Percentiles rank a stretch among this genome's conserved stretches.
Conservation (phyloP, 2,329 filamentous ascomycete species). For the Myriosclerotinia duriaeana region DNA sequence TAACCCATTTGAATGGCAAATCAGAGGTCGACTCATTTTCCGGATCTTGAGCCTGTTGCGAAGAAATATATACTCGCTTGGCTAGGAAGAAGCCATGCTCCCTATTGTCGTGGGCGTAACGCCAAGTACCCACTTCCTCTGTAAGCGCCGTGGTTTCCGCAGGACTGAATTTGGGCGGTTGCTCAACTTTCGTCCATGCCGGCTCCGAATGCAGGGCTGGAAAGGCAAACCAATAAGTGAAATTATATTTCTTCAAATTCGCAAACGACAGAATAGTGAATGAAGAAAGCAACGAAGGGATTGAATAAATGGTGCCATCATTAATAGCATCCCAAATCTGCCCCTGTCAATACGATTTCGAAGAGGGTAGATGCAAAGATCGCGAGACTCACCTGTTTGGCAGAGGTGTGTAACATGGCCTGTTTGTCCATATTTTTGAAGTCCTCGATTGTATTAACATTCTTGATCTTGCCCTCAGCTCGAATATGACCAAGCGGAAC, state of each 20-base stretch:
- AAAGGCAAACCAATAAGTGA: constrained; percentile 98
- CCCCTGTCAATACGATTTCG: constrained; percentile 14
- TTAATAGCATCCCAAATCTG: constrained; percentile 97
- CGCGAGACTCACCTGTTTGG: constrained; percentile 62
- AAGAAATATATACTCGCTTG: constrained; percentile 60
- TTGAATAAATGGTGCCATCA: constrained; percentile 93
- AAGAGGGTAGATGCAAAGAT: constrained; percentile 3
- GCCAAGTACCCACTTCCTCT: constrained; percentile 84
- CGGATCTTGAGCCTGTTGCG: constrained; percentile 46
- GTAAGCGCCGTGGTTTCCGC: constrained; percentile 77
- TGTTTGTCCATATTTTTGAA: constrained; percentile 82
- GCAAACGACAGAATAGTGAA: constrained; percentile 90
- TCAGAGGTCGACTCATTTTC: constrained; percentile 47
- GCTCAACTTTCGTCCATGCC: constrained; percentile 65
- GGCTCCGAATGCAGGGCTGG: constrained; percentile 89
- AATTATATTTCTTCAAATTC: constrained; percentile 95
- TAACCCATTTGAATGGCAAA: constrained; percentile 68
- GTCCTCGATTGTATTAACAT: constrained; percentile 93
- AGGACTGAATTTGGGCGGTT: constrained; percentile 55
- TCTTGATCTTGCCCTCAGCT: constrained; percentile 91
- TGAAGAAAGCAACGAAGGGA: constrained; percentile 84
- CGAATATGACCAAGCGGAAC: constrained; percentile 70
- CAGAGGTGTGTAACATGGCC: constrained; percentile 74
- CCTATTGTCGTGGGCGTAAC: constrained; percentile 73
- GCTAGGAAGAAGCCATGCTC: constrained; percentile 97